These are phyloP conservation scores for Candida bentonensis DNA, from an alignment of 805 yeast species.

Conservation along the genomic window DNA sequence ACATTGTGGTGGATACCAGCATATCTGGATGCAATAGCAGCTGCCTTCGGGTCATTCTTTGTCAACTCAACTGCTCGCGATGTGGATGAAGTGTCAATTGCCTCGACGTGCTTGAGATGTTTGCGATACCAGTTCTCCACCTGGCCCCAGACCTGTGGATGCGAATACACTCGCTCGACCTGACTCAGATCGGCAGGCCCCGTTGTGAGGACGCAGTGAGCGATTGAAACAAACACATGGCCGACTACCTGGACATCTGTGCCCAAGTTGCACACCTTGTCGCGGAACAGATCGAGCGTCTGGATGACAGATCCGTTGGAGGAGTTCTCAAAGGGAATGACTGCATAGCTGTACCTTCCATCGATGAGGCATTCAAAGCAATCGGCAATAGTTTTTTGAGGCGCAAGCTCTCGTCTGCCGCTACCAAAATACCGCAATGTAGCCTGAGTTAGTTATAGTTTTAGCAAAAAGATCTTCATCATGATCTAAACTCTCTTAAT, in stretches of 20 bases:
- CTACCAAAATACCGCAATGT: slow-evolving; percentile 29
- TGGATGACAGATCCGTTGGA: slow-evolving; percentile 87
- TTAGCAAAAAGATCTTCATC: not conserved
- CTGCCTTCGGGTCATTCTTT: slow-evolving; percentile 27
- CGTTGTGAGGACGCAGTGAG: slow-evolving; percentile 54
- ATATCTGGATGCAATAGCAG: slow-evolving; percentile 61
- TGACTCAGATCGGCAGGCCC: slow-evolving; percentile 24
- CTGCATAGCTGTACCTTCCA: slow-evolving; percentile 46
- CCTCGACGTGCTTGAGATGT: slow-evolving; percentile 26
- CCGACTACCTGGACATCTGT: slow-evolving; percentile 42
- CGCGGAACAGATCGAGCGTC: slow-evolving; percentile 70
- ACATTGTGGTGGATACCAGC: slow-evolving; percentile 54
- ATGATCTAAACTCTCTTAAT: not conserved
- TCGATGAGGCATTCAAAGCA: slow-evolving; percentile 47
- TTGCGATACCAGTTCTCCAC: slow-evolving; percentile 40
- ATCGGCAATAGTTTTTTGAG: slow-evolving; percentile 23
- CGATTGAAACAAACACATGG: slow-evolving; percentile 71
- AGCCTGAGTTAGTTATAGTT: slow-evolving; percentile 24
- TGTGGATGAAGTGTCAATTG: slow-evolving; percentile 63
- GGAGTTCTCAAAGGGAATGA: slow-evolving; percentile 87
- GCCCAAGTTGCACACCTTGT: slow-evolving; percentile 12
- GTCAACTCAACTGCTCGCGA: slow-evolving; percentile 71
- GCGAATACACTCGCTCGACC: slow-evolving; percentile 59
- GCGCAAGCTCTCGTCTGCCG: slow-evolving; percentile 10
- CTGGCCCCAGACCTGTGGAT: slow-evolving; percentile 98